phyloP scores from a whole-genome alignment of 2,329 filamentous ascomycete species.

The Aspergillus eucalypticola region DNA sequence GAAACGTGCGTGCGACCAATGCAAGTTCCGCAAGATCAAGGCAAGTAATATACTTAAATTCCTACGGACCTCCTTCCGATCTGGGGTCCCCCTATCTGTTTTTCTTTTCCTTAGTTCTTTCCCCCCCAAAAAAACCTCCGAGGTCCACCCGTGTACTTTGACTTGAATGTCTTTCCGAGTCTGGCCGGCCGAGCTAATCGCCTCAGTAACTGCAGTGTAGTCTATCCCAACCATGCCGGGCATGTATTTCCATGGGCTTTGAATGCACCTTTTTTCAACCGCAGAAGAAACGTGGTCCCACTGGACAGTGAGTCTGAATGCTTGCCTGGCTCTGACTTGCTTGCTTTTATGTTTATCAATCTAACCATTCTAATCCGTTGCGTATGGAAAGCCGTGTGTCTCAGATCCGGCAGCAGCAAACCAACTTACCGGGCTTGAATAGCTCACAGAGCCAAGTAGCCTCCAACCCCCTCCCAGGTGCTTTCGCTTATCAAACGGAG shows the following conservation, averaged over 20 bases:
- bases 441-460: constrained; percentile 16
- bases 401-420: constrained; percentile 41
- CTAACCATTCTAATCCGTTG: neutral
- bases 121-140: neutral
- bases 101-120: neutral
- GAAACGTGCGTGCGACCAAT: constrained; percentile 46
- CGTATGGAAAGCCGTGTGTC: constrained; percentile 34
- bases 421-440: constrained; percentile 19
- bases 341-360: neutral
- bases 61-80: neutral
- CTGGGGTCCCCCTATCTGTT: neutral
- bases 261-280: constrained; percentile 45
- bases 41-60: constrained; percentile 18
- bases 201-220: constrained; percentile 34
- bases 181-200: neutral
- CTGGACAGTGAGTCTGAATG: constrained; percentile 36
- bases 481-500: constrained; percentile 27
- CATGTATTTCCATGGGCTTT: constrained; percentile 41
- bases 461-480: constrained; percentile 19
- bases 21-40: constrained; percentile 44
- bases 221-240: constrained; percentile 41
- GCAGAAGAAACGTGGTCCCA: constrained; percentile 45
- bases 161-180: too few relatives aligned
- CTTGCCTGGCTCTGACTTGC: neutral
- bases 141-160: neutral